Conservation (phyloP, 352 stramenopile genomes). For the Phytophthora rubi region DNA sequence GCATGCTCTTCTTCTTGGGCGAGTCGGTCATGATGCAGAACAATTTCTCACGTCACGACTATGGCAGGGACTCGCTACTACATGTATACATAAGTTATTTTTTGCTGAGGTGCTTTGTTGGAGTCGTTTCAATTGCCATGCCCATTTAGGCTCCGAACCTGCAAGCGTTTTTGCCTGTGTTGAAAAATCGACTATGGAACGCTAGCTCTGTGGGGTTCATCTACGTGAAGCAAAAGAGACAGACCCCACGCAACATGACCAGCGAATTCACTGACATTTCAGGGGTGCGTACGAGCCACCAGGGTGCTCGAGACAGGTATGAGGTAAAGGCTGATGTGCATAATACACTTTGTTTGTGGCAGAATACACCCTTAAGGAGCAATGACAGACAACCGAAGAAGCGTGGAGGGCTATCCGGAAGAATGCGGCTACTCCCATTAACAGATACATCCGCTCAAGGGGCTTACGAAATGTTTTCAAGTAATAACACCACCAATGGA, state of each 20-base stretch:
- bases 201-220: constrained; percentile 25
- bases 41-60: not conserved
- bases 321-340: not conserved
- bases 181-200: constrained; percentile 36
- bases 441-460: constrained; percentile 37
- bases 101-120: constrained; percentile 13
- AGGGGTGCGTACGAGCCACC: constrained; percentile 27
- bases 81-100: constrained; percentile 28
- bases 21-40: constrained; percentile 13
- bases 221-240: constrained; percentile 22
- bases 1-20: constrained; percentile 26
- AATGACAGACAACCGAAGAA: constrained; percentile 61
- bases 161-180: constrained; percentile 25
- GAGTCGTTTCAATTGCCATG: constrained; percentile 33
- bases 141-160: constrained; percentile 9
- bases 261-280: constrained; percentile 70
- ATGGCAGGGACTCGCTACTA: no score
- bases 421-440: constrained; percentile 61
- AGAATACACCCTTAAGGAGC: constrained; percentile 38
- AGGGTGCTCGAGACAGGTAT: not conserved
- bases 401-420: constrained; percentile 43
- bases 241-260: constrained; percentile 30
- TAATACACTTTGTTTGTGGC: not conserved
- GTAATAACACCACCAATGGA: constrained; percentile 39
- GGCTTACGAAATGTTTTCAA: constrained; percentile 38